phyloP scores from a whole-genome alignment of 768 basidiomycete genomes.

The Lactarius trivialis region DNA sequence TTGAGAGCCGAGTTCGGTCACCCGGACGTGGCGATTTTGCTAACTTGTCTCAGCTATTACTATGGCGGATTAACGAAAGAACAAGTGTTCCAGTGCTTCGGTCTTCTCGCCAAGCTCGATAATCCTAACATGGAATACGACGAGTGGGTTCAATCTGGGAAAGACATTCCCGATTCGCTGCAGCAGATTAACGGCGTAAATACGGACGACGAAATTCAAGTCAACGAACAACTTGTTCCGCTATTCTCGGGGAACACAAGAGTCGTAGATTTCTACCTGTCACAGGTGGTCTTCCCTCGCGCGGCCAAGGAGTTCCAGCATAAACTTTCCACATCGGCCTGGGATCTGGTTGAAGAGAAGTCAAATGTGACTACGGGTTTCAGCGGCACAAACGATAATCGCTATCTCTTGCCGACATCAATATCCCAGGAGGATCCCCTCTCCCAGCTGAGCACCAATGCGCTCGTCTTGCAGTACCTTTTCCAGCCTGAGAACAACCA shows the following conservation, averaged over 20 bases:
- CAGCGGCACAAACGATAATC: constrained; percentile 49
- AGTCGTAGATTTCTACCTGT: constrained; percentile 42
- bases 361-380: constrained; percentile 39
- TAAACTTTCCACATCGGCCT: constrained; percentile 43
- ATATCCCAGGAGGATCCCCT: constrained; percentile 33
- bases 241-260: constrained; percentile 33
- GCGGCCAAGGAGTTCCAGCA: constrained; percentile 42
- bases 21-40: constrained; percentile 40
- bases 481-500: constrained; percentile 39
- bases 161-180: constrained; percentile 29
- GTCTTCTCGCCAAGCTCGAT: constrained; percentile 35
- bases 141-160: constrained; percentile 31
- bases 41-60: constrained; percentile 46
- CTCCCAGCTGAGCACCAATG: constrained; percentile 40
- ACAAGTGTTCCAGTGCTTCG: constrained; percentile 35
- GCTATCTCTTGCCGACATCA: constrained; percentile 30
- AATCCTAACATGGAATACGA: constrained; percentile 39
- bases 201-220: constrained; percentile 33
- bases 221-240: constrained; percentile 27
- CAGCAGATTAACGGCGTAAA: constrained; percentile 37
- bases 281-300: constrained; percentile 42
- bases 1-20: constrained; percentile 45
- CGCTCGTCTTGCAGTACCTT: constrained; percentile 35
- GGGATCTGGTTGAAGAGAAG: constrained; percentile 44
- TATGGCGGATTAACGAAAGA: constrained; percentile 38